Evolutionary conservation across 2,329 filamentous ascomycete genomes (phyloP).

Genomic region (Cytospora chrysosperma): DNA sequence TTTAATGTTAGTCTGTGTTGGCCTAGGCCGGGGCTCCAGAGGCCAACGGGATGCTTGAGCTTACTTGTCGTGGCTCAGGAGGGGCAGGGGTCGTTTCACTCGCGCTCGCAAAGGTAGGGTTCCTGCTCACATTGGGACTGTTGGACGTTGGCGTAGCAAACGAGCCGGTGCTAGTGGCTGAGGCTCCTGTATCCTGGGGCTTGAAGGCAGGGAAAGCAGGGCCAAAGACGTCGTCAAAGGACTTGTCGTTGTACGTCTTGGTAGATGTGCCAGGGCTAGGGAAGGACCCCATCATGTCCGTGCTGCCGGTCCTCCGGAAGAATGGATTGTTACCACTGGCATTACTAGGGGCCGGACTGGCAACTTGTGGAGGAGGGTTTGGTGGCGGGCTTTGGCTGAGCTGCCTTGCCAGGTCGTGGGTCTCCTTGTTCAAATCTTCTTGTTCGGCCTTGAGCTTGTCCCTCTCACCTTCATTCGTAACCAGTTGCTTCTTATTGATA

Average conservation of each 20-base stretch:
- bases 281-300: slow-evolving; percentile 58
- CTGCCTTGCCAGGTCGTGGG: slow-evolving; percentile 57
- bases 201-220: slow-evolving; percentile 64
- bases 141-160: slow-evolving; percentile 53
- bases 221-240: slow-evolving; percentile 86
- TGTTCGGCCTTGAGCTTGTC: slow-evolving; percentile 84
- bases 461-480: slow-evolving; percentile 82
- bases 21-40: slow-evolving; percentile 67
- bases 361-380: slow-evolving; percentile 47
- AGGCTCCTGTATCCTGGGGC: slow-evolving; percentile 58
- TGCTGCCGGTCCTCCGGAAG: slow-evolving; percentile 70
- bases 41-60: slow-evolving; percentile 67
- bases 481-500: slow-evolving; percentile 97
- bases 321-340: slow-evolving; percentile 90
- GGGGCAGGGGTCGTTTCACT: slow-evolving; percentile 61
- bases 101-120: slow-evolving; percentile 51
- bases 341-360: slow-evolving; percentile 67
- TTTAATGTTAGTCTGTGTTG: slow-evolving; percentile 28
- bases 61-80: slow-evolving; percentile 74
- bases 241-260: slow-evolving; percentile 58
- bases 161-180: slow-evolving; percentile 51
- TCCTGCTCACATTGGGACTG: slow-evolving; percentile 63
- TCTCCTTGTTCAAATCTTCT: slow-evolving; percentile 63
- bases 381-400: slow-evolving; percentile 51
- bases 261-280: slow-evolving; percentile 41